Conservation (phyloP, 176 grass and related monocot species). For the Oryza glumipatula region DNA sequence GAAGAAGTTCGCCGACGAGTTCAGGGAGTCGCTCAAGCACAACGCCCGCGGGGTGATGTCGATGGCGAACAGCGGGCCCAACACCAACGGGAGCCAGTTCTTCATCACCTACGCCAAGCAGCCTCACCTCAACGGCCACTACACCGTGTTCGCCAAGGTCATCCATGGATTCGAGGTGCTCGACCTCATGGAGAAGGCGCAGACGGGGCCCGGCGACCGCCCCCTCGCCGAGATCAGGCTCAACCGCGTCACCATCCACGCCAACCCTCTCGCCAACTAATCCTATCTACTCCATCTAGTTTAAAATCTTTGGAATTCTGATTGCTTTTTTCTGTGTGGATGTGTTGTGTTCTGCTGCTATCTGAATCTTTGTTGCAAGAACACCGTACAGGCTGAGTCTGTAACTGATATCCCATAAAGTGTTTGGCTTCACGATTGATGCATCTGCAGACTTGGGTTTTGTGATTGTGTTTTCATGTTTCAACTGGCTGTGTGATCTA, state of each 20-base stretch:
- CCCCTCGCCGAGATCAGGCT: conserved; percentile 94
- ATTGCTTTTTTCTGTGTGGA: neutral
- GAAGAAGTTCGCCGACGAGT: conserved; percentile 90
- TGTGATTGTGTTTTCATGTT: neutral
- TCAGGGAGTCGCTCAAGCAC: conserved; percentile 92
- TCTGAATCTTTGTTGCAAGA: conserved; percentile 11
- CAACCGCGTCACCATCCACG: conserved; percentile 93
- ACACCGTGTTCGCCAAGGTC: conserved; percentile 97
- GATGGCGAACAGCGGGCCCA: conserved; percentile 91
- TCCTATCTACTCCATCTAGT: neutral
- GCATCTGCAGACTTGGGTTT: neutral
- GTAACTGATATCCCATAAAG: neutral
- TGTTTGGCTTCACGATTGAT: neutral
- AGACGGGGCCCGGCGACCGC: conserved; percentile 72
- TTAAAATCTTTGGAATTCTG: too few relatives aligned
- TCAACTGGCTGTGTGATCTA: neutral
- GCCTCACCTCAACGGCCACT: conserved; percentile 94
- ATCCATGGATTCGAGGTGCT: conserved; percentile 98
- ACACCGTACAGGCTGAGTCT: neutral
- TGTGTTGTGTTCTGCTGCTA: neutral
- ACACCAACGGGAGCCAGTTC: conserved; percentile 99
- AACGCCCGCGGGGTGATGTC: conserved; percentile 78
- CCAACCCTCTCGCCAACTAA: conserved; percentile 67
- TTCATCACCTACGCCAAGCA: conserved; percentile 93
- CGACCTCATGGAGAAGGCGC: conserved; percentile 98